Evolutionary conservation across 192 early-diverging fungal species (phyloP).

Genomic region (Coemansia sp.): DNA sequence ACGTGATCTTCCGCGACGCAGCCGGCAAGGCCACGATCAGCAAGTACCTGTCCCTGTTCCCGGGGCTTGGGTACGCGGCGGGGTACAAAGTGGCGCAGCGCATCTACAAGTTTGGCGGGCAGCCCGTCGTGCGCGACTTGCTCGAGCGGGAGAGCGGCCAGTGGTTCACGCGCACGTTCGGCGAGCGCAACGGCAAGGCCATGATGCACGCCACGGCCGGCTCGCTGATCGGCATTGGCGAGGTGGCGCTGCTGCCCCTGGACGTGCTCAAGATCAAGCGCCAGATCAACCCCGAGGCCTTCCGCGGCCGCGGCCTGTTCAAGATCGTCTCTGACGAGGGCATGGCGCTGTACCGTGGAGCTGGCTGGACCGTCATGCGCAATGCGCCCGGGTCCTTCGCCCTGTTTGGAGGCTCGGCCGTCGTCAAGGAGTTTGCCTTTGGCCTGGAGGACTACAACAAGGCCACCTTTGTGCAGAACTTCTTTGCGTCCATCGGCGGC

Average conservation of each 20-base stretch:
- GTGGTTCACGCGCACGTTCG: conserved; percentile 79
- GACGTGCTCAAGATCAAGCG: conserved; percentile 99
- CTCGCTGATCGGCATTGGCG: conserved; percentile 94
- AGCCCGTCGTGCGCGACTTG: conserved; percentile 94
- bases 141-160: conserved; percentile 81
- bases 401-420: conserved; percentile 89
- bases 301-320: conserved; percentile 80
- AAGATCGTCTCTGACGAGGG: conserved; percentile 86
- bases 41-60: conserved; percentile 95
- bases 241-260: conserved; percentile 93
- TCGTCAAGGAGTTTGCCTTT: conserved; percentile 94
- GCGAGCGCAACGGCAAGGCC: conserved; percentile 93
- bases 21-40: conserved; percentile 68
- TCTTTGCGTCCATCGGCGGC: conserved; percentile 93
- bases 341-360: conserved; percentile 91
- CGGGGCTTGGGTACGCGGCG: conserved; percentile 95
- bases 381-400: conserved; percentile 99
- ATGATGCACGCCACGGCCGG: conserved; percentile 99
- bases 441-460: conserved; percentile 87
- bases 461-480: conserved; percentile 99
- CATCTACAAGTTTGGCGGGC: conserved; percentile 99
- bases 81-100: conserved; percentile 98
- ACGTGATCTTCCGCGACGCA: conserved; percentile 92
- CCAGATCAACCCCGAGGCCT: conserved; percentile 90
- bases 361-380: conserved; percentile 94